phyloP scores from a whole-genome alignment of 2,329 filamentous ascomycete species.

The Dactylellina leptospora region DNA sequence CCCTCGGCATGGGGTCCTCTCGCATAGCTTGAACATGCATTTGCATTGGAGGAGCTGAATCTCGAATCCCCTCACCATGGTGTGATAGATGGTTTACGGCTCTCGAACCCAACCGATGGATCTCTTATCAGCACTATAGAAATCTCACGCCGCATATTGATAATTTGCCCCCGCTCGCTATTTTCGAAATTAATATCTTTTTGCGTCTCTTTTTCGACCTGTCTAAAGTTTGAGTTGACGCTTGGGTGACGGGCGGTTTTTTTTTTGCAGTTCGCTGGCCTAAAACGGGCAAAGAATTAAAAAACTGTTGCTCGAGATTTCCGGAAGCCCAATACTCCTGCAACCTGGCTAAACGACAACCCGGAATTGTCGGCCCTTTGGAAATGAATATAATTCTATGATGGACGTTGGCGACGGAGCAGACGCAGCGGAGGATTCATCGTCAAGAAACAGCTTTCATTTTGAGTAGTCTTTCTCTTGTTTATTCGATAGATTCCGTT shows the following conservation, averaged over 20 bases:
- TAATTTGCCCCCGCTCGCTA: not conserved
- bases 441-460: conserved; percentile 7
- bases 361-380: conserved; percentile 37
- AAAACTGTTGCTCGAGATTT: conserved; percentile 50
- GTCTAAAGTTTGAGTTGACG: conserved; percentile 27
- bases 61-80: not conserved
- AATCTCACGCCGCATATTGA: not conserved
- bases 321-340: conserved; percentile 40
- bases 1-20: conserved; percentile 22
- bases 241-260: conserved; percentile 19
- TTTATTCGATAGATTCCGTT: not conserved
- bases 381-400: conserved; percentile 25
- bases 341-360: conserved; percentile 41
- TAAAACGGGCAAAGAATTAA: conserved; percentile 51
- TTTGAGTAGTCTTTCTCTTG: conserved; percentile 8
- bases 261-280: conserved; percentile 28
- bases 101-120: not conserved
- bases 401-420: conserved; percentile 40
- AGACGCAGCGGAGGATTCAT: conserved; percentile 46
- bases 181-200: not conserved
- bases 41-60: conserved; percentile 19
- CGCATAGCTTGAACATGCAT: conserved; percentile 7
- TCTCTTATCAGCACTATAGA: no score
- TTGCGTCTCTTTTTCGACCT: not conserved
- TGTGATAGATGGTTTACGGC: no score